Conservation (phyloP, 176 grass and related monocot species). For the Neostapfia colusana region DNA sequence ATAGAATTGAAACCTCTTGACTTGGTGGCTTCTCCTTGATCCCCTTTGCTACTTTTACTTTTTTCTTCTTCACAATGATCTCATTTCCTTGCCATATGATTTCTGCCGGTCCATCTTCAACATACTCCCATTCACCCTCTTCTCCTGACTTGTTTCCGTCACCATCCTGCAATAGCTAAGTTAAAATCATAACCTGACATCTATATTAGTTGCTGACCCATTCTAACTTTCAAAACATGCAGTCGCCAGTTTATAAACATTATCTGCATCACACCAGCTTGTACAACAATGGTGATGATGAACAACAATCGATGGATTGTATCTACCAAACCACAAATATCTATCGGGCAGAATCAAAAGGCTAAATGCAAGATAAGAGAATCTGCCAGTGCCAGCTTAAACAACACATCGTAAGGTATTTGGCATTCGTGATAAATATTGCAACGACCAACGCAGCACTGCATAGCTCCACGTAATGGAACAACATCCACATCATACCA, state of each 20-base stretch:
- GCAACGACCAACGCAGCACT: background rate
- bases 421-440: background rate
- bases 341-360: background rate
- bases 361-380: background rate
- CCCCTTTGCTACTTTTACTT: constrained; percentile 67
- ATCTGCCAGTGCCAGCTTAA: background rate
- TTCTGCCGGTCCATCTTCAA: constrained; percentile 83
- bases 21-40: constrained; percentile 37
- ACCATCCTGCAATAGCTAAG: constrained; percentile 49
- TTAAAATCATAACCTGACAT: constrained; percentile 13
- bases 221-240: constrained; percentile 6
- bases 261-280: background rate
- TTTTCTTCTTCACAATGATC: constrained; percentile 98
- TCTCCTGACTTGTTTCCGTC: constrained; percentile 44
- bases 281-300: background rate
- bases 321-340: background rate
- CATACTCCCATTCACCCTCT: constrained; percentile 78
- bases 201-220: background rate
- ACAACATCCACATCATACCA: background rate
- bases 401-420: background rate
- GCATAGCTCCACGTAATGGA: background rate
- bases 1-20: constrained; percentile 55
- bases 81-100: constrained; percentile 97
- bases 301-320: background rate
- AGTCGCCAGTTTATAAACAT: constrained; percentile 1